A percentile compares a stretch with the other conserved stretches of the same genome.
These are phyloP conservation scores for Chalciporus sp. DNA, from an alignment of 1,284 basidiomycete species.

Conservation along the genomic window DNA sequence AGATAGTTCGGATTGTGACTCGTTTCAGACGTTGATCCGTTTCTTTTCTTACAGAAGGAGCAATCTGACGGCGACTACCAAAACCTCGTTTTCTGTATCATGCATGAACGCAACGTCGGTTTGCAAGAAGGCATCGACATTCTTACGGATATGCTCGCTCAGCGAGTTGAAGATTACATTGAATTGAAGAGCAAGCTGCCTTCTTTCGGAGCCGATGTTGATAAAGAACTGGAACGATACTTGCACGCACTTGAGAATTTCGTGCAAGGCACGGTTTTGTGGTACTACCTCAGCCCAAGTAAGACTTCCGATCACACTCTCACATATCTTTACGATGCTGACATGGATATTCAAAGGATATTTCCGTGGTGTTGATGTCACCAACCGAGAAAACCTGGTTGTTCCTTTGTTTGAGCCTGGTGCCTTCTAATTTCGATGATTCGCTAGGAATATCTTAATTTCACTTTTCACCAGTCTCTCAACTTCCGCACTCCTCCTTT, in stretches of 20 bases:
- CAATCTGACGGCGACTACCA: constrained; percentile 53
- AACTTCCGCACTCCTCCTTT: background rate
- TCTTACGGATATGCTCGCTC: constrained; percentile 44
- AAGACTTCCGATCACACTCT: constrained; percentile 3
- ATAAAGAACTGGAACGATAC: constrained; percentile 42
- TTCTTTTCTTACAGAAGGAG: constrained; percentile 41
- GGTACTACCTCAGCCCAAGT: constrained; percentile 49
- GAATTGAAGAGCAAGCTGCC: constrained; percentile 41
- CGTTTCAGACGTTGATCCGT: too few species aligned
- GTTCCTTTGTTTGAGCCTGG: constrained; percentile 33
- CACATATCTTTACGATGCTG: constrained; percentile 12
- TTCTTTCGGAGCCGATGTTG: constrained; percentile 45
- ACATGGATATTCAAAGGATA: constrained; percentile 25
- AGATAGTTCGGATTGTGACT: too few species aligned
- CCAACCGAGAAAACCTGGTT: constrained; percentile 30
- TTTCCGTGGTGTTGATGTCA: constrained; percentile 37
- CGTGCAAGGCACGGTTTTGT: constrained; percentile 49
- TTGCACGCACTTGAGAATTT: constrained; percentile 47
- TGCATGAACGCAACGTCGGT: constrained; percentile 44
- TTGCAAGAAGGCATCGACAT: constrained; percentile 46
- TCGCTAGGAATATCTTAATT: background rate
- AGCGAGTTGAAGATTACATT: constrained; percentile 44
- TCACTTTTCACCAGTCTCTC: background rate
- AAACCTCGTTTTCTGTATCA: constrained; percentile 51
- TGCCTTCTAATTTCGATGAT: constrained; percentile 18